These are phyloP conservation scores for Leccinum boreale DNA, from an alignment of 768 basidiomycete species.

Conservation along the genomic window DNA sequence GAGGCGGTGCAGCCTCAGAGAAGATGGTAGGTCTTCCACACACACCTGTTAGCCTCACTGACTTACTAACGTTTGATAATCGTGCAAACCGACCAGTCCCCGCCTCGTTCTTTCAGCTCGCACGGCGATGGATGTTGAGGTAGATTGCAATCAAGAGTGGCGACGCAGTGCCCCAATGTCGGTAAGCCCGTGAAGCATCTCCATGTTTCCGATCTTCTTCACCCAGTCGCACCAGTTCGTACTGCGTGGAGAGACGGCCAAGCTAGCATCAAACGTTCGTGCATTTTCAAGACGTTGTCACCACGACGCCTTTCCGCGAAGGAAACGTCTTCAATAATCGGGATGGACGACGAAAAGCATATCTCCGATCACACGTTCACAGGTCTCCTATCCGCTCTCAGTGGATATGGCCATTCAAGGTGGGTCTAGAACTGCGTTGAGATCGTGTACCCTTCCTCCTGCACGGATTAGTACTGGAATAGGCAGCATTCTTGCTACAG, in stretches of 20 bases:
- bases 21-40: neutral
- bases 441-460: constrained; percentile 10
- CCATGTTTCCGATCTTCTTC: constrained; percentile 2
- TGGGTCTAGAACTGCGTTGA: constrained; percentile 1
- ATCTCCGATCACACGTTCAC: constrained; percentile 29
- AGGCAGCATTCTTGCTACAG: constrained; percentile 16
- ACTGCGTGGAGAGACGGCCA: neutral
- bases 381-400: constrained; percentile 37
- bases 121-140: neutral
- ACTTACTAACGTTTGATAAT: neutral
- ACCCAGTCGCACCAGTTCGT: constrained; percentile 12
- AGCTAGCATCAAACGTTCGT: neutral
- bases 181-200: neutral
- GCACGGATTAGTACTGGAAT: constrained; percentile 12
- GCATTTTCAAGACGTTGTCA: neutral
- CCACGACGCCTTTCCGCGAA: constrained; percentile 12
- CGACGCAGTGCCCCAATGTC: neutral
- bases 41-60: neutral
- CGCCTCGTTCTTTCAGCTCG: neutral
- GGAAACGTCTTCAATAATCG: neutral
- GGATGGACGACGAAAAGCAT: constrained; percentile 20
- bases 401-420: constrained; percentile 48
- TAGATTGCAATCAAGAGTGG: neutral
- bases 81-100: neutral
- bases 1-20: neutral